phyloP scores from a whole-genome alignment of 2,329 filamentous ascomycete genomes.

The Madurella mycetomatis region DNA sequence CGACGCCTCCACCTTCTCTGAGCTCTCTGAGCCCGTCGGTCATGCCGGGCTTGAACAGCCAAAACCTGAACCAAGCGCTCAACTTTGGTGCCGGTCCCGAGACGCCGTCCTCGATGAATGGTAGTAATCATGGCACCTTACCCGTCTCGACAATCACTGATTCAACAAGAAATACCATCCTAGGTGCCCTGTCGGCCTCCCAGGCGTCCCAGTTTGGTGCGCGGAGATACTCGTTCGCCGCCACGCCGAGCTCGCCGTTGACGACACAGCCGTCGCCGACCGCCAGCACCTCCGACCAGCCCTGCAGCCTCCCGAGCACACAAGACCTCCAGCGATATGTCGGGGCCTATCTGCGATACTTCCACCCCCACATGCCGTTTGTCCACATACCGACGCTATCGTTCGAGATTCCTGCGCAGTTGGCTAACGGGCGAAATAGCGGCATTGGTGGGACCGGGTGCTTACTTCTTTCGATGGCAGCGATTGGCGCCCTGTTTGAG shows the following conservation, averaged over 20 bases:
- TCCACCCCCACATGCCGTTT: conserved; percentile 94
- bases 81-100: conserved; percentile 63
- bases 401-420: conserved; percentile 72
- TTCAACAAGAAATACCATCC: conserved; percentile 57
- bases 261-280: conserved; percentile 47
- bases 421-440: conserved; percentile 57
- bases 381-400: conserved; percentile 86
- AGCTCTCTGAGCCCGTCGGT: conserved; percentile 68
- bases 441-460: conserved; percentile 76
- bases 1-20: conserved; percentile 70
- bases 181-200: conserved; percentile 50
- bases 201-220: conserved; percentile 53
- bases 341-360: conserved; percentile 82
- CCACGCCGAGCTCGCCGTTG: conserved; percentile 50
- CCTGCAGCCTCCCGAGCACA: conserved; percentile 68
- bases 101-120: conserved; percentile 67
- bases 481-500: conserved; percentile 72
- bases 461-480: conserved; percentile 80
- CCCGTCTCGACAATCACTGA: conserved; percentile 63
- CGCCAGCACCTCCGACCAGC: conserved; percentile 48
- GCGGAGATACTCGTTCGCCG: conserved; percentile 61
- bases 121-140: conserved; percentile 55
- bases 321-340: conserved; percentile 87
- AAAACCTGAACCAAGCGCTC: conserved; percentile 61
- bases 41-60: conserved; percentile 59